These are phyloP conservation scores for Juncus effusus DNA, from an alignment of 176 grass and related monocot species.

Conservation along the genomic window DNA sequence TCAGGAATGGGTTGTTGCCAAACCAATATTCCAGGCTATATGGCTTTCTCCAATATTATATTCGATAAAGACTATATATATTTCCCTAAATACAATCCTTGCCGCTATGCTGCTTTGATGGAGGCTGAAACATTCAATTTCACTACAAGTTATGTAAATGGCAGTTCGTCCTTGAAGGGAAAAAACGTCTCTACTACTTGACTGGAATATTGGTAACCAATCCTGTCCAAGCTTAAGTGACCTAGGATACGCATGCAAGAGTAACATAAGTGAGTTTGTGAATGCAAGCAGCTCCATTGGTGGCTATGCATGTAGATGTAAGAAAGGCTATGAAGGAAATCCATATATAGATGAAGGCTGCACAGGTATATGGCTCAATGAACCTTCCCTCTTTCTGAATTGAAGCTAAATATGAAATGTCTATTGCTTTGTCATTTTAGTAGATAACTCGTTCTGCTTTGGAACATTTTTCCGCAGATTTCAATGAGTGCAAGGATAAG, in stretches of 20 bases:
- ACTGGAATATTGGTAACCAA: not conserved
- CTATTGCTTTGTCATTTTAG: not conserved
- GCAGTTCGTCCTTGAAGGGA: not conserved
- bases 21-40: too few species aligned
- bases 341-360: not conserved
- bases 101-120: too few species aligned
- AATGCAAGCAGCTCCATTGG: not conserved
- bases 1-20: too few species aligned
- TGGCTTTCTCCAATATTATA: too few species aligned
- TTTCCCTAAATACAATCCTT: too few species aligned
- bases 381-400: not conserved
- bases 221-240: not conserved
- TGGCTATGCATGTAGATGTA: not conserved
- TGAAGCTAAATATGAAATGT: not conserved
- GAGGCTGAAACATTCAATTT: too few species aligned
- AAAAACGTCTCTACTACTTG: not conserved
- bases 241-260: not conserved
- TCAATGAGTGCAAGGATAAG: not conserved
- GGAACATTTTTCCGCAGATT: conserved; percentile 2
- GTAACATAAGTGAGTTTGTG: not conserved
- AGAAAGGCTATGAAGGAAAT: not conserved
- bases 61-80: too few species aligned
- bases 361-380: not conserved
- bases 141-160: too few species aligned
- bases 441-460: not conserved